These are phyloP conservation scores for Theileria orientalis DNA, from an alignment of 169 alveolate species.

Conservation along the genomic window DNA sequence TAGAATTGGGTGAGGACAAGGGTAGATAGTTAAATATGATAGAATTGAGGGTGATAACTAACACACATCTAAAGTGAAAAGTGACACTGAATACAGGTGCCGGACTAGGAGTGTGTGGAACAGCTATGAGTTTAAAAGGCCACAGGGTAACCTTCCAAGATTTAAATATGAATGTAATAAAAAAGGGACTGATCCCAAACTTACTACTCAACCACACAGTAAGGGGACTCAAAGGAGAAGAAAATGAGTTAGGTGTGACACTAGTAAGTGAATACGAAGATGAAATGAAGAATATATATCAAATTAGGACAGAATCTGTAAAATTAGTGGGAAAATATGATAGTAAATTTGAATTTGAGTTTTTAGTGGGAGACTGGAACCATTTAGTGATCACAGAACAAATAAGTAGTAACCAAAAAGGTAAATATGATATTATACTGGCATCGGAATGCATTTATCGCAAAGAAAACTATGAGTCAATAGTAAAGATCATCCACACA, in stretches of 20 bases:
- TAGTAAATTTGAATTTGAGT: not conserved
- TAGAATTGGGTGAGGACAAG: slow-evolving; percentile 47
- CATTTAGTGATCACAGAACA: not conserved
- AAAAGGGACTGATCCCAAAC: slow-evolving; percentile 52
- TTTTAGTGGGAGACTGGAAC: slow-evolving; percentile 37
- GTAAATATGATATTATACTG: slow-evolving; percentile 23
- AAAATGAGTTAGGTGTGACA: not conserved
- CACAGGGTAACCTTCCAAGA: slow-evolving; percentile 58
- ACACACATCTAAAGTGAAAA: not conserved
- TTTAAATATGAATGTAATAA: slow-evolving; percentile 55
- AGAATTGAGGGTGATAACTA: not conserved
- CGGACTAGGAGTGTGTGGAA: slow-evolving; percentile 60
- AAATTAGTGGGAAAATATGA: not conserved
- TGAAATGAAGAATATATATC: not conserved
- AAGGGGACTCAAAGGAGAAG: not conserved
- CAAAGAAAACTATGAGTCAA: slow-evolving; percentile 32
- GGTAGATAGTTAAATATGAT: not conserved
- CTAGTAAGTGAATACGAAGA: not conserved
- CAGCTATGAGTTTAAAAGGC: slow-evolving; percentile 23
- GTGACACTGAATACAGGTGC: slow-evolving; percentile 24
- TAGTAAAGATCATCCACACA: slow-evolving; percentile 20
- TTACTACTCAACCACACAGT: slow-evolving; percentile 6
- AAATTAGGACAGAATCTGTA: not conserved
- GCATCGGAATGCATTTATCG: slow-evolving; percentile 61
- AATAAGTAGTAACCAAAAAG: not conserved